These are phyloP conservation scores for Pistacia vera DNA, from an alignment of 345 rosid species.

Conservation along the genomic window DNA sequence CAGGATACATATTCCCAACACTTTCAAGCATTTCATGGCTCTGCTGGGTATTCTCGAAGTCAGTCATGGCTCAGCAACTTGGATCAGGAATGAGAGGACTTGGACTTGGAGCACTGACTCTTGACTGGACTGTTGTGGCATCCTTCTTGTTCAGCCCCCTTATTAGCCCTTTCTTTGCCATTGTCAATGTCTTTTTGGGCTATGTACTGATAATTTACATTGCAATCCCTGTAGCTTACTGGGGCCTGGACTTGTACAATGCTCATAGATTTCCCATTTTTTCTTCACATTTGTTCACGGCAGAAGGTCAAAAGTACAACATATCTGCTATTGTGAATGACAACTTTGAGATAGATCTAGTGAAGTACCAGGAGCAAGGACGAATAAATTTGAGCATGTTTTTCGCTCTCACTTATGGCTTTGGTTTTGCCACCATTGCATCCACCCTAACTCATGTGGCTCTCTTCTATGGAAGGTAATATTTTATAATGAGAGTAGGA, in stretches of 20 bases:
- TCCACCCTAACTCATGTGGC: constrained; percentile 81
- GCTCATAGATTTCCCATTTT: constrained; percentile 77
- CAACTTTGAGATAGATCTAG: constrained; percentile 68
- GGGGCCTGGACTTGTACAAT: constrained; percentile 65
- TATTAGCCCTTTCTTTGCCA: constrained; percentile 86
- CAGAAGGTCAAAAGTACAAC: constrained; percentile 58
- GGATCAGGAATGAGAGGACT: constrained; percentile 91
- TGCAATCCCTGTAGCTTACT: constrained; percentile 63
- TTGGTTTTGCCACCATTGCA: constrained; percentile 91
- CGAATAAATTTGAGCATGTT: constrained; percentile 81
- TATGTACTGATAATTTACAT: constrained; percentile 63
- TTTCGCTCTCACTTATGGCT: constrained; percentile 78
- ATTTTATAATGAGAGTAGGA: no score
- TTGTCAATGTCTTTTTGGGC: constrained; percentile 61
- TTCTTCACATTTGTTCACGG: constrained; percentile 77
- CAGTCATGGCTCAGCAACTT: constrained; percentile 81
- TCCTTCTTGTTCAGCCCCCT: constrained; percentile 89
- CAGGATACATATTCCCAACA: constrained; percentile 84
- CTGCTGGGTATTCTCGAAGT: constrained; percentile 81
- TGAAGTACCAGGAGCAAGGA: constrained; percentile 67
- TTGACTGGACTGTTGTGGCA: constrained; percentile 81
- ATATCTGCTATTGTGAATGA: constrained; percentile 71
- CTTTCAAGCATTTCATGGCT: constrained; percentile 84
- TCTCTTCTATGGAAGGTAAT: constrained; percentile 89
- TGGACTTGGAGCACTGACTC: constrained; percentile 80